Percentiles rank a stretch among this genome's conserved stretches.
These are phyloP conservation scores for Leccinum variicolor DNA, from an alignment of 768 basidiomycete genomes.

Conservation along the genomic window DNA sequence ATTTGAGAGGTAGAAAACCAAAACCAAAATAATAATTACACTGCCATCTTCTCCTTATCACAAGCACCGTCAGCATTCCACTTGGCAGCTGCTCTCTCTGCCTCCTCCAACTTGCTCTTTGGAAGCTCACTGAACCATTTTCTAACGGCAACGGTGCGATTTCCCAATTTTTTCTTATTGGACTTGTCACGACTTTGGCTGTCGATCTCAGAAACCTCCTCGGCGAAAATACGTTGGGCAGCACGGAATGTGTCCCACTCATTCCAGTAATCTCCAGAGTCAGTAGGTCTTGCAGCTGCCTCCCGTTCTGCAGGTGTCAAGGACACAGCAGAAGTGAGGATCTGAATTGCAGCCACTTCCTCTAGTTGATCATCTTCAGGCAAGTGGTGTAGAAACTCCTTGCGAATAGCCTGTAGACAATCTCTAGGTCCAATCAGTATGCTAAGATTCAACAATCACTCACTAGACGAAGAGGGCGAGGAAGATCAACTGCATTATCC, in stretches of 20 bases:
- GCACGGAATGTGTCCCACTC: not conserved
- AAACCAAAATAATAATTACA: not conserved
- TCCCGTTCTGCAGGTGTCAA: not conserved
- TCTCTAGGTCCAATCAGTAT: not conserved
- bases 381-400: not conserved
- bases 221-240: not conserved
- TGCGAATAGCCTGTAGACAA: not conserved
- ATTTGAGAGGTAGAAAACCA: not conserved
- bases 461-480: not conserved
- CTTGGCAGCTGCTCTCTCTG: not conserved
- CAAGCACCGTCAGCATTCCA: not conserved
- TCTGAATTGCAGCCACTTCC: not conserved
- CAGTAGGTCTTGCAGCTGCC: not conserved
- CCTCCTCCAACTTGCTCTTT: not conserved
- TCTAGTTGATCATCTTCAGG: not conserved
- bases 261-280: not conserved
- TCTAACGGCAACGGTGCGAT: not conserved
- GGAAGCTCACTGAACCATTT: conserved; percentile 1
- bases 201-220: not conserved
- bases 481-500: not conserved
- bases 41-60: not conserved
- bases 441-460: not conserved
- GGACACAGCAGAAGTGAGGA: not conserved
- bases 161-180: not conserved
- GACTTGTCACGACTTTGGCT: not conserved